Evolutionary conservation across 495 filamentous ascomycete species (phyloP).

Genomic region (Venustampulla echinocandica): DNA sequence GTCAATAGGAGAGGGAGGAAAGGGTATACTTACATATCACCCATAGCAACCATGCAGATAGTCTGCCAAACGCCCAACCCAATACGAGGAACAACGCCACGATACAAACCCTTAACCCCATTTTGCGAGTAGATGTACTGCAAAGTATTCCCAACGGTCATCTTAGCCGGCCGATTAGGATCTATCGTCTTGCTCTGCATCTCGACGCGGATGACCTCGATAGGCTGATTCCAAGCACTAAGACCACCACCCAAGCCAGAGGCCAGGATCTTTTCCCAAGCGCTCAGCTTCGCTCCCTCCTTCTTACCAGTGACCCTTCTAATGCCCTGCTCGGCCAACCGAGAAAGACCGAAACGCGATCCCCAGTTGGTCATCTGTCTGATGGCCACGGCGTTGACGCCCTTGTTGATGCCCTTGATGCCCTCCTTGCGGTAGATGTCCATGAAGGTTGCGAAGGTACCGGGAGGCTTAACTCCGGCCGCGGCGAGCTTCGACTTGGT

Average conservation of each 20-base stretch:
- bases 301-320: constrained; percentile 73
- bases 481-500: constrained; percentile 94
- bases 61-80: constrained; percentile 98
- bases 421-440: constrained; percentile 93
- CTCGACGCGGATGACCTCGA: constrained; percentile 98
- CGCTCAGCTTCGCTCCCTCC: constrained; percentile 62
- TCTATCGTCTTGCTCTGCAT: constrained; percentile 99
- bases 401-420: constrained; percentile 92
- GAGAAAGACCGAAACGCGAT: constrained; percentile 83
- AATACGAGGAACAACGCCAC: constrained; percentile 88
- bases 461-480: constrained; percentile 67
- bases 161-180: constrained; percentile 94
- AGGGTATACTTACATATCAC: constrained; percentile 85
- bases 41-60: constrained; percentile 98
- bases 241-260: constrained; percentile 85
- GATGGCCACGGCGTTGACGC: constrained; percentile 96
- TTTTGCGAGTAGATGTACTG: constrained; percentile 88
- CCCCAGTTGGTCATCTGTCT: constrained; percentile 99
- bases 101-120: constrained; percentile 88
- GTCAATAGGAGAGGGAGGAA: constrained; percentile 1
- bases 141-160: constrained; percentile 89
- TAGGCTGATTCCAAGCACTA: constrained; percentile 97
- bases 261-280: constrained; percentile 82
- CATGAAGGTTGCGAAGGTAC: constrained; percentile 92
- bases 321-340: constrained; percentile 84